Evolutionary conservation across 257 asterid species (phyloP), one percentile per base, ranked within the genome.

Genomic region (Capsicum pubescens): DNA sequence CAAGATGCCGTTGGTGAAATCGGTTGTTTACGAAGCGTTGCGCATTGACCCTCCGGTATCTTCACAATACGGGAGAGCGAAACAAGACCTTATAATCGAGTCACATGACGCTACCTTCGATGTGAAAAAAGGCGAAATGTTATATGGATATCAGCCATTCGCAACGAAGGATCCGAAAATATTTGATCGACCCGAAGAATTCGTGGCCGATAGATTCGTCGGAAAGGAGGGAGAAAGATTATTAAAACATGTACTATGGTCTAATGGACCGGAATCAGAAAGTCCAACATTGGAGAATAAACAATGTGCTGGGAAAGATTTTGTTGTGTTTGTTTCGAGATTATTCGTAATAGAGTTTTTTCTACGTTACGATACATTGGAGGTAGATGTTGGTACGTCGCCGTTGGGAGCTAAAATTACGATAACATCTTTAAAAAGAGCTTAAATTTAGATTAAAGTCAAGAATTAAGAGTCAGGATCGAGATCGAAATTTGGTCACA

Each of bases 301-400:
- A 71, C 99, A 95, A 82, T 95, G 99, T 84, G 98, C 97, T 15
- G 99, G 99, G 0, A 95, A 95, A 84, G 97, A 95, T 74, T 94
- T 95, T 52, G 98, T 92, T 78, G 94, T 93, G 87, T 76, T 94
- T 87, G 97, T 83, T 21, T 69, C 94, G 36, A 76, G 99, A 89
- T 19, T 95, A 91, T 59, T 95, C 87, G 35, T 95, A 88, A 97
- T 91, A 86, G 97, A 95, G 93, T 83, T 95, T 8, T 95, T 95
- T 85, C 93, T 90, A 59, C 97, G 97, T 5, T 95, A 93, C 84
- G 97, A 94, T 81, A 90, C 99, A 80, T 89, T 94, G 68, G 94
- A 88, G 16, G 60, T 94, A 10, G 96, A 94, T 85, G 94, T 91
- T 1, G 92, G 86, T 0, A n/a, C 80, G 84, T 89, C 97, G 84